Base-by-base conservation (phyloP, 352 stramenopile genomes). In the Pythium pyrilobum region DNA sequence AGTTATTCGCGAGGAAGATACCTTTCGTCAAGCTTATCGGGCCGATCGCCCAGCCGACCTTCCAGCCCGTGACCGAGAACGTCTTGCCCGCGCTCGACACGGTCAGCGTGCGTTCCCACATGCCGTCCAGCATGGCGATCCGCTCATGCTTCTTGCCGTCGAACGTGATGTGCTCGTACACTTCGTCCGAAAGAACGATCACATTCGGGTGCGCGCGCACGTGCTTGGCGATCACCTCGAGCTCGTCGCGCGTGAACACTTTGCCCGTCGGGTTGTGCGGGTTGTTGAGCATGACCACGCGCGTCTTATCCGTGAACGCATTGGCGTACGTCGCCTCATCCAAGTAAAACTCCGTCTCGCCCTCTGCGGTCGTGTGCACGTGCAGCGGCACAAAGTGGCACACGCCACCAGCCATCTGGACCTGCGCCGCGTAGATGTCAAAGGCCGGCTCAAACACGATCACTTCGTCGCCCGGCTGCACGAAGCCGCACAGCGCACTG, bases 261-360 rank as follows among this genome's bases (percentile, higher is more conserved):
- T 99, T 99, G 28, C 97, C 97, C 39, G 97, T 99, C 11, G 97
- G 97, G 71, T 99, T 99, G 83, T 99, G 97, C 31, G 97, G 97
- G 52, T 96, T 98, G 81, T 99, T 99, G 23, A 99, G 74, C 24
- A 99, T 74, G 43, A 99, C 83, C 0, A 94, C 81, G 33, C 93
- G 84, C n/a, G 97, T 99, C 59, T 89, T 88, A 10, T 81, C 67
- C 11, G 91, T 95, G 54, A 99, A 96, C 8, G 81, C 81, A 5
- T 62, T 67, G 21, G 95, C 77, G 28, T 98, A 73, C 24, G 83
- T 85, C 1, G 73, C 54, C 29, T 90, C 72, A 57, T 98, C 92
- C 20, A 99, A 67, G 33, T 86, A 72, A 34, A 91, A 89, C 54
- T 79, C 75, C 29, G 83, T 88, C 27, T 66, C 64, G 12, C 69